Conservation (phyloP, 345 rosid genomes). For the Erodium maritimum region DNA sequence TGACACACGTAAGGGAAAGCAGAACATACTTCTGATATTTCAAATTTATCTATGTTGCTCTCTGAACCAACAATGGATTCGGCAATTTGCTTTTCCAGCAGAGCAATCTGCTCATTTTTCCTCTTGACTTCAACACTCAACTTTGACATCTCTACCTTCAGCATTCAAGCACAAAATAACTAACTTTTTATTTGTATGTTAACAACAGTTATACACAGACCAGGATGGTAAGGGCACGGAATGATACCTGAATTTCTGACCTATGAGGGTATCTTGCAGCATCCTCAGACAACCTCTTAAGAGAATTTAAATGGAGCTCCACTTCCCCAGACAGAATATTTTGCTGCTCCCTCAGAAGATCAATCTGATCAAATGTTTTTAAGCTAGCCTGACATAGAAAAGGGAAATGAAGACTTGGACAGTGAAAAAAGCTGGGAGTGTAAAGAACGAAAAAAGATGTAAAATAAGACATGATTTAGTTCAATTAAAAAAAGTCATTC, state of each 20-base stretch:
- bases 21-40: slow-evolving; percentile 53
- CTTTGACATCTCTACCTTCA: slow-evolving; percentile 63
- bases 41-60: slow-evolving; percentile 44
- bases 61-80: slow-evolving; percentile 48
- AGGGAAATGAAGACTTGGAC: slow-evolving; percentile 4
- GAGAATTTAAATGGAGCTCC: slow-evolving; percentile 71
- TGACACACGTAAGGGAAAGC: slow-evolving; percentile 5
- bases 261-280: slow-evolving; percentile 59
- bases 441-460: not conserved
- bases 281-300: slow-evolving; percentile 72
- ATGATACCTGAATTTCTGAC: slow-evolving; percentile 49
- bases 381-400: slow-evolving; percentile 44
- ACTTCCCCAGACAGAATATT: slow-evolving; percentile 83
- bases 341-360: slow-evolving; percentile 85
- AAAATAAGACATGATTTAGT: not conserved
- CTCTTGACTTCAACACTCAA: slow-evolving; percentile 58
- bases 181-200: not conserved
- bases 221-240: not conserved
- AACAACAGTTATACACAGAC: not conserved
- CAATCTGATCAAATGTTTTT: slow-evolving; percentile 69
- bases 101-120: slow-evolving; percentile 66
- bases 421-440: slow-evolving; percentile 2
- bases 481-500: not conserved
- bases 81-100: slow-evolving; percentile 70
- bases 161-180: not conserved